Base-by-base conservation (phyloP, 139 green algal genomes). In the Picochlorum sp. region DNA sequence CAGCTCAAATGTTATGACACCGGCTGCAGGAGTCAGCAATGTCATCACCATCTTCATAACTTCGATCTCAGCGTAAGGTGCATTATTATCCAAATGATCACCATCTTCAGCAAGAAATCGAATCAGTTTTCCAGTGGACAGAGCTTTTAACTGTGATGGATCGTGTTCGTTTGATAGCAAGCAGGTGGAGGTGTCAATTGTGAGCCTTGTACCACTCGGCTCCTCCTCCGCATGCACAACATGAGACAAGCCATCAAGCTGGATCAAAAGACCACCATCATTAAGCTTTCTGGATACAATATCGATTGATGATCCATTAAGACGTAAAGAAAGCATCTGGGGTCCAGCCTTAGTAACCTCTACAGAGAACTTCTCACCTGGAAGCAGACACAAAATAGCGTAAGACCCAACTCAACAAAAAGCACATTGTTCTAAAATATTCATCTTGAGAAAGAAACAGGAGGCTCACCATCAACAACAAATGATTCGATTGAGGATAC, bases 1-100 rank as follows among this genome's bases (percentile, higher is more conserved):
- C 45, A 89, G 59, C 35, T 76, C 29, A 41, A 84, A 91, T 63
- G 47, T 59, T n/a, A 94, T 66, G 7, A 39, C 29, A 35, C 89
- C 89, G 3, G 77, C 45, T 7, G 85, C 85, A 33, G 86, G 83
- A 2, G 76, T 66, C 30, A 89, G 60, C 56, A 94, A 66, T 30
- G 76, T 77, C 87, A 94, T 93, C 62, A 95, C 63, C 80, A 94
- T 96, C 76, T 96, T 95, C 89, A 96, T 95, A 2, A 94, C 88
- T 67, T 85, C 81, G n/a, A 90, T 60, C 65, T 94, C 87, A 9
- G 83, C 86, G 58, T 89, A 96, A 1, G 85, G 63, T 52, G 81
- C 57, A 63, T 87, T 81, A 6, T 67, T 43, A 10, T 66, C 58
- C 14, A 96, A 74, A 41, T 82, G 69, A 3, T 35, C 63, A 30